Percentiles rank a stretch among this genome's conserved stretches.
phyloP scores from a whole-genome alignment of 2,329 filamentous ascomycete species.

The Diaporthe sp. region DNA sequence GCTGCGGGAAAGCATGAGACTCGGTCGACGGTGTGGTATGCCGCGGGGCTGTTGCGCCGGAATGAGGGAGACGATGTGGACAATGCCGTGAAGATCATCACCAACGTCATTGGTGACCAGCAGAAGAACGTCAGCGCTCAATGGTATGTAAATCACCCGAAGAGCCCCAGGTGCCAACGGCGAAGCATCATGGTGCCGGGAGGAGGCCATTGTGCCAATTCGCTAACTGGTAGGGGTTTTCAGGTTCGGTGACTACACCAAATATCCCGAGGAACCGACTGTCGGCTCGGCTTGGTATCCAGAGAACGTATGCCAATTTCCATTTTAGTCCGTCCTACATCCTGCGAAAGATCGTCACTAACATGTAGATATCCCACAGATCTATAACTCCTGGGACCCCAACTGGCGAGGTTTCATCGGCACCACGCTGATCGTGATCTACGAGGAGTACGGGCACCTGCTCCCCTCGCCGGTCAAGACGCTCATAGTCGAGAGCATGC shows the following conservation, averaged over 20 bases:
- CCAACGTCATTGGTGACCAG: constrained; percentile 66
- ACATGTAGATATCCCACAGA: constrained; percentile 45
- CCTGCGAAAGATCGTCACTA: not conserved
- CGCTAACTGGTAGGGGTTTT: not conserved
- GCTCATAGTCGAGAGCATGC: constrained; percentile 66
- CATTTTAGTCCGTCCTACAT: not conserved
- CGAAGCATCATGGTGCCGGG: too few species aligned
- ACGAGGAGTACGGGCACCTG: constrained; percentile 70
- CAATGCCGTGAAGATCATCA: constrained; percentile 67
- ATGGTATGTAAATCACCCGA: constrained; percentile 58
- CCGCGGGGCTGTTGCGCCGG: constrained; percentile 68
- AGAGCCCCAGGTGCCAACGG: not conserved
- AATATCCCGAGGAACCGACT: constrained; percentile 69
- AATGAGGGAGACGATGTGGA: constrained; percentile 63
- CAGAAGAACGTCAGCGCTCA: constrained; percentile 65
- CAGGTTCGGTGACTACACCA: constrained; percentile 65
- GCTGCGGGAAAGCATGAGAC: constrained; percentile 71
- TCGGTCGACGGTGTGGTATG: constrained; percentile 71
- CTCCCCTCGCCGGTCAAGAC: constrained; percentile 53
- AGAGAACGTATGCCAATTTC: constrained; percentile 14
- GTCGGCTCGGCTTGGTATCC: constrained; percentile 66
- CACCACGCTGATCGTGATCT: constrained; percentile 69
- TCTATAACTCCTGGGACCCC: constrained; percentile 73
- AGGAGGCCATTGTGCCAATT: not conserved
- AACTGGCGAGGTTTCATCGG: constrained; percentile 77